Percentiles rank a stretch among this genome's conserved stretches.
Evolutionary conservation across 768 basidiomycete genomes (phyloP).

Genomic region (Podaxis carcinomalis): DNA sequence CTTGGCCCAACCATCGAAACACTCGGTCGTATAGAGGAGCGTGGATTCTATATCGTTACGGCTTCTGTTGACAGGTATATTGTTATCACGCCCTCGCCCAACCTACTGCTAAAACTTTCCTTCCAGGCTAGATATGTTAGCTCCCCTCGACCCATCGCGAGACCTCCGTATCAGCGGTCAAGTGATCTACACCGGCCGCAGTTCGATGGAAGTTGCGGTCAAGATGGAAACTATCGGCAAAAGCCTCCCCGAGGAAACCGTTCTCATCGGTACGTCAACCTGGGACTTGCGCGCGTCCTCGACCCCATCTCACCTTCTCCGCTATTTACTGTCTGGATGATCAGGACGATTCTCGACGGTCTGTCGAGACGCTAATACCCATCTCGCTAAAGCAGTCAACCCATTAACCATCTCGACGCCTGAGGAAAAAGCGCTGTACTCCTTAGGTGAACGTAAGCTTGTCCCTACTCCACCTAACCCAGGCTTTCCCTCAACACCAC

Average conservation of each 20-base stretch:
- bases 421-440: constrained; percentile 59
- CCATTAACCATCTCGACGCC: constrained; percentile 52
- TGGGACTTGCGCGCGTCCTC: not conserved
- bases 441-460: constrained; percentile 63
- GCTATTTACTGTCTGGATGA: too few species aligned
- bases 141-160: constrained; percentile 50
- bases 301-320: not conserved
- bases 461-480: not conserved
- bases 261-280: constrained; percentile 52
- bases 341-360: constrained; percentile 92
- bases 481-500: not conserved
- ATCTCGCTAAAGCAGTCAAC: constrained; percentile 60
- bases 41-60: constrained; percentile 79
- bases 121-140: constrained; percentile 61
- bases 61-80: constrained; percentile 71
- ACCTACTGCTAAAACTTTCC: not conserved
- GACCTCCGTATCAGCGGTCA: constrained; percentile 77
- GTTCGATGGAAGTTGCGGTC: constrained; percentile 83
- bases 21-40: constrained; percentile 50
- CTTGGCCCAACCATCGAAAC: constrained; percentile 58
- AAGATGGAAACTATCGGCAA: constrained; percentile 67
- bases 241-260: constrained; percentile 50
- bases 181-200: constrained; percentile 72
- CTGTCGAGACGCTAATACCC: constrained; percentile 66
- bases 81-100: not conserved